phyloP scores from a whole-genome alignment of 2,329 filamentous ascomycete genomes.

The Monilinia polystroma region DNA sequence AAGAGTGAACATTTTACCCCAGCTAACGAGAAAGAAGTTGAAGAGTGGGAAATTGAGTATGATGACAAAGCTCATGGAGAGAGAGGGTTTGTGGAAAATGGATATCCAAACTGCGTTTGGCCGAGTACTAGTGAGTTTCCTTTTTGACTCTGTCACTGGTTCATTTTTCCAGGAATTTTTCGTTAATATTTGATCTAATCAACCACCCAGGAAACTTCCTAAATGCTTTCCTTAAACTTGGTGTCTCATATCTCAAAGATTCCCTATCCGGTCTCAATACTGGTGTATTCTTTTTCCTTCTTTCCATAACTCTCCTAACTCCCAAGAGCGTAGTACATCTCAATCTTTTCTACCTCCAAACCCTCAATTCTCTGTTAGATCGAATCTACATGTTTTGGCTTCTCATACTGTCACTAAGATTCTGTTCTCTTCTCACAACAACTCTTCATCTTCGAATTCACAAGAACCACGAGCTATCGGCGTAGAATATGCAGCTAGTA shows the following conservation, averaged over 20 bases:
- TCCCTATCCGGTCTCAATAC: conserved; percentile 23
- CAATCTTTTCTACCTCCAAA: not conserved
- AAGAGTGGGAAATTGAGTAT: conserved; percentile 23
- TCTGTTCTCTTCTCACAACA: not conserved
- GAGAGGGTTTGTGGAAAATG: not conserved
- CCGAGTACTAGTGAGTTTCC: conserved; percentile 14
- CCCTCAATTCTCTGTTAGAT: not conserved
- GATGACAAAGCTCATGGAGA: conserved; percentile 32
- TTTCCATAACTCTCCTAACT: not conserved
- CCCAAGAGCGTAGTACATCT: conserved; percentile 15
- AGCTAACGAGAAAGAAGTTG: not conserved
- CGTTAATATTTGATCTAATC: conserved; percentile 31
- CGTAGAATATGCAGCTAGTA: not conserved
- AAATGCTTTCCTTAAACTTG: conserved; percentile 42
- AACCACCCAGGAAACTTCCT: conserved; percentile 42
- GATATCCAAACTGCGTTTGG: conserved; percentile 15
- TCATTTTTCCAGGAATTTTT: conserved; percentile 41
- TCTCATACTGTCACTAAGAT: conserved; percentile 14
- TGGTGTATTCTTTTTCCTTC: conserved; percentile 5
- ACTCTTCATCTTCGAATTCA: not conserved
- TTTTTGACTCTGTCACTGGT: conserved; percentile 4
- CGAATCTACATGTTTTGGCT: conserved; percentile 18
- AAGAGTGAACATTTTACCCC: conserved; percentile 35
- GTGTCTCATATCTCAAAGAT: conserved; percentile 42
- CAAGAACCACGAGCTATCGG: not conserved